Evolutionary conservation across 1,284 basidiomycete species (phyloP).

Genomic region (Pseudozyma thailandica): DNA sequence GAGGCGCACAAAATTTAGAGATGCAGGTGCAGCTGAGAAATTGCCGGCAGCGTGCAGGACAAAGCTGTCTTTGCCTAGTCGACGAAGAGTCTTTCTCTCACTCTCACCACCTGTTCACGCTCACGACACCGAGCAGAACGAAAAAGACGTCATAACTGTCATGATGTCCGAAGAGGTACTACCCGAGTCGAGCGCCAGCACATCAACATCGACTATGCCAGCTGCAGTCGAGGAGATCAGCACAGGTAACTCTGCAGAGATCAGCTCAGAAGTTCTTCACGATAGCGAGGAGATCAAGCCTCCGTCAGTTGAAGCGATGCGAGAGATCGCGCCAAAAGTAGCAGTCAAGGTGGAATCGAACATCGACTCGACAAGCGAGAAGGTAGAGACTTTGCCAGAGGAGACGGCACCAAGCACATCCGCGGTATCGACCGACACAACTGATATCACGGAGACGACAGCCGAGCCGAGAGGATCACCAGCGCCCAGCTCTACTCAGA

Average conservation of each 20-base stretch:
- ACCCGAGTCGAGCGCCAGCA: no score
- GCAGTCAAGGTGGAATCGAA: neutral
- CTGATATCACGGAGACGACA: neutral
- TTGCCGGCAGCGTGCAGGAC: neutral
- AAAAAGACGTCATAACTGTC: no score
- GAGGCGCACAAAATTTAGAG: constrained; percentile 18
- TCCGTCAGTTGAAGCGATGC: no score
- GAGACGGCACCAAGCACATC: neutral
- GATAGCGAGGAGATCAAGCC: neutral
- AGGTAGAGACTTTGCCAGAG: neutral
- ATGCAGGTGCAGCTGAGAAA: constrained; percentile 3
- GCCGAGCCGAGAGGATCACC: neutral
- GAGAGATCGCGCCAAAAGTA: neutral
- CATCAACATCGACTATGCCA: no score
- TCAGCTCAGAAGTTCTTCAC: no score
- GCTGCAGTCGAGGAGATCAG: no score
- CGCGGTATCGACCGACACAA: neutral
- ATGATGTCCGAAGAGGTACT: no score
- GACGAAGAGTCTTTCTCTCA: neutral
- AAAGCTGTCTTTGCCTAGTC: neutral
- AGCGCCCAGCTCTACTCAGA: neutral
- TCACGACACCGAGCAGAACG: no score
- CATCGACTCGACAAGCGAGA: neutral
- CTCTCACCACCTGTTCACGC: no score
- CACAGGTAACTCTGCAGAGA: no score